These are phyloP conservation scores for Pythium dissimile DNA, from an alignment of 352 stramenopile species.

Conservation along the genomic window DNA sequence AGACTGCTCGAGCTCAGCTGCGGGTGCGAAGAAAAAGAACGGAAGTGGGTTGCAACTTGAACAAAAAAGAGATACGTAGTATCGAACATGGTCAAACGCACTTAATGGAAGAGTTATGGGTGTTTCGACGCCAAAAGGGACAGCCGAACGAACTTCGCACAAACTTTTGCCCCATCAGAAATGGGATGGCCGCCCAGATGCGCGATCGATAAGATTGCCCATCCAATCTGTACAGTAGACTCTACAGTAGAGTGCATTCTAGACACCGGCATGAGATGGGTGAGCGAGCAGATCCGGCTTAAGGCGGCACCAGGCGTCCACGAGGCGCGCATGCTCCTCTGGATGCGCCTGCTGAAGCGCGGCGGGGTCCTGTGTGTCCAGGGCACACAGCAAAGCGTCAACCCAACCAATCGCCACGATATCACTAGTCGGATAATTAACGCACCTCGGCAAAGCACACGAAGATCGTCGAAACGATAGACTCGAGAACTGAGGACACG, in stretches of 20 bases:
- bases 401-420: neutral
- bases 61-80: neutral
- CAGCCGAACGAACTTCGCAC: neutral
- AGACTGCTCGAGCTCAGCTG: neutral
- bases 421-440: constrained; percentile 4
- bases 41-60: neutral
- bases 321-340: constrained; percentile 64
- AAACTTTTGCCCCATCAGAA: too few species aligned
- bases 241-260: neutral
- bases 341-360: constrained; percentile 68
- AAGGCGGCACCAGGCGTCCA: constrained; percentile 64
- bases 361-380: constrained; percentile 57
- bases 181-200: too few species aligned
- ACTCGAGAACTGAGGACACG: constrained; percentile 81
- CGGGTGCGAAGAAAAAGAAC: constrained; percentile 9
- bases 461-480: constrained; percentile 82
- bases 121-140: neutral
- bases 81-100: neutral
- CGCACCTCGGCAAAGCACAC: constrained; percentile 85
- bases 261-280: constrained; percentile 20
- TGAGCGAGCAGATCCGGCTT: constrained; percentile 61
- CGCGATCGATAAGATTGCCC: too few species aligned
- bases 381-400: too few species aligned
- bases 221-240: too few species aligned
- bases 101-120: neutral